These are phyloP conservation scores for Saccharum hybrid DNA, from an alignment of 202 grass and related monocot genomes.

Conservation along the genomic window DNA sequence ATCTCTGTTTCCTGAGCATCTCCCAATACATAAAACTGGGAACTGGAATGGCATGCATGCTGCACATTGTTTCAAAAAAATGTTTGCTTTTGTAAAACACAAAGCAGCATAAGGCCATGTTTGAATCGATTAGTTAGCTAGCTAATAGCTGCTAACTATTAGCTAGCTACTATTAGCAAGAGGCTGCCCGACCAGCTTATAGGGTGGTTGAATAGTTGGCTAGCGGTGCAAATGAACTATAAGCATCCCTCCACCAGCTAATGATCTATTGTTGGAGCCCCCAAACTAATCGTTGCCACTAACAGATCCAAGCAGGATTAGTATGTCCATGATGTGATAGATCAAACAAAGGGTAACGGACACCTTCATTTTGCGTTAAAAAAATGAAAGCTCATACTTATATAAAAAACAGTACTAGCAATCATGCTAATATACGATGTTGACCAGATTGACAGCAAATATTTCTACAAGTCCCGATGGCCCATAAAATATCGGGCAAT, in stretches of 20 bases:
- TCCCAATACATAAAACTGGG: neutral
- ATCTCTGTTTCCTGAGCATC: neutral
- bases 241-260: neutral
- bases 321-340: neutral
- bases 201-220: neutral
- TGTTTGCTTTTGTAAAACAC: neutral
- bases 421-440: neutral
- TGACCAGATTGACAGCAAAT: neutral
- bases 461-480: neutral
- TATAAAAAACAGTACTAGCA: neutral
- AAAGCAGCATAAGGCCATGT: neutral
- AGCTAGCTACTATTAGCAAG: neutral
- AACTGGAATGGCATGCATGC: neutral
- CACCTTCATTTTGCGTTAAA: neutral
- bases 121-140: neutral
- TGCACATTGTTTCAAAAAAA: neutral
- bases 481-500: slow-evolving; percentile 30
- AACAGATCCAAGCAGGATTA: too few relatives aligned
- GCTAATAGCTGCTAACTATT: neutral
- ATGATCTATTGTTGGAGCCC: neutral
- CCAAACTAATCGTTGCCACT: too few relatives aligned
- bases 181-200: neutral
- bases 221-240: slow-evolving; percentile 1
- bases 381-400: neutral
- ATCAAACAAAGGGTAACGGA: neutral